A percentile compares a stretch with the other conserved stretches of the same genome.
Conservation (phyloP, 2,329 filamentous ascomycete genomes). For the Botrytis paeoniae region DNA sequence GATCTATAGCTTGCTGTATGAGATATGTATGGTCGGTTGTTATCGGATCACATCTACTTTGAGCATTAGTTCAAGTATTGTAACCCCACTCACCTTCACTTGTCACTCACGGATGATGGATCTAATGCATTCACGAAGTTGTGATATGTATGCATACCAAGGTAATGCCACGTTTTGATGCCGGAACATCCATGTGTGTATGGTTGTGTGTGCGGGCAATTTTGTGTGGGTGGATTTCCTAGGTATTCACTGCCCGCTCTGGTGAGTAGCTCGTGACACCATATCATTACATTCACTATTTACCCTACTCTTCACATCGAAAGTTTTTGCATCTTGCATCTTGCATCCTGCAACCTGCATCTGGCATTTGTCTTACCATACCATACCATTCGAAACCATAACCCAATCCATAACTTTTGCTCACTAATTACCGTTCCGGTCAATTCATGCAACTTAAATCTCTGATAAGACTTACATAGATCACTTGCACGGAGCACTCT, state of each 20-base stretch:
- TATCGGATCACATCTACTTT: slow-evolving; percentile 1
- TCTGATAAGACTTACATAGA: neutral
- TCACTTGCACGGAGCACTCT: neutral
- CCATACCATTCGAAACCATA: neutral
- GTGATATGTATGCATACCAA: neutral
- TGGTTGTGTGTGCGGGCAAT: neutral
- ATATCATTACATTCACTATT: neutral
- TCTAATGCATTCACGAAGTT: neutral
- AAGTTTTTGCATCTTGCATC: neutral
- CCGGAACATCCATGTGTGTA: neutral
- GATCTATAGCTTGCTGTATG: neutral
- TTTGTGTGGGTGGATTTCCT: neutral
- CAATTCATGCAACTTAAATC: neutral
- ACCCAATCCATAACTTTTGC: neutral
- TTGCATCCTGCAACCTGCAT: neutral
- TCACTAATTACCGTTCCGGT: neutral
- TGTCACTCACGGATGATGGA: neutral
- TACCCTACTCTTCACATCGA: neutral
- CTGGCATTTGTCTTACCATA: neutral
- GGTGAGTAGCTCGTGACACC: neutral
- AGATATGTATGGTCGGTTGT: neutral
- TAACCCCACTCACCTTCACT: neutral
- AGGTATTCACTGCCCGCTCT: neutral
- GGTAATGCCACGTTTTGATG: neutral
- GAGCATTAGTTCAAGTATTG: neutral